Evolutionary conservation across 352 stramenopile species (phyloP), one percentile per base, ranked within the genome.

Genomic region (Pythium aristosporum): DNA sequence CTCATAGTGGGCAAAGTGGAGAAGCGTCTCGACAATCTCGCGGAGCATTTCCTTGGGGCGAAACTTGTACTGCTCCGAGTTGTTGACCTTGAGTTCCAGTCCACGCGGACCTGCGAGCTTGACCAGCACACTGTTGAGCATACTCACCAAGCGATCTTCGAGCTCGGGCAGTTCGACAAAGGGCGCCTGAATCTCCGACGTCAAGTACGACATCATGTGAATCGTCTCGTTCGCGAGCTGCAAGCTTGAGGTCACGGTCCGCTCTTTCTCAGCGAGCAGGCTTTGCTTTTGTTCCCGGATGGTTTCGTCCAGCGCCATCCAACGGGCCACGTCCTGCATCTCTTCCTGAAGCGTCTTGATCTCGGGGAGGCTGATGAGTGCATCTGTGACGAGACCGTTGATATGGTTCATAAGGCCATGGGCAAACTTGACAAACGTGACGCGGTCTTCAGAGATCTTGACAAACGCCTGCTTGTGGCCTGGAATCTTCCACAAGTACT

Each of bases 331-430:
- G 39, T 94, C 76, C 63, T 91, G 76, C 80, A 91, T 98, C 71
- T 98, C 82, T 44, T 97, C 76, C 68, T 99, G 96, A 8, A 98
- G 69, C 34, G 80, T 65, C 58, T 97, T 95, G 71, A 99, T 99
- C 65, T 98, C 92, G 0, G 93, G 92, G 28, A 99, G 65, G 25
- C 96, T 98, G 53, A 98, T 96, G 65, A 99, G 94, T 7, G 97
- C 96, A 72, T 89, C 92, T 0, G 93, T 97, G 36, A 99, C 96
- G 34, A 99, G 74, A 37, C 89, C 83, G 70, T 99, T 99, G 63
- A 98, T 99, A 74, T 99, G 96, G 75, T 99, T 99, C 73, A 99
- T 98, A 63, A 99, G 89, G 16, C 97, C 97, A 68, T 99, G 98
- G 9, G 97, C 95, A 80, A 99, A 99, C 66, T 97, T 98, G 60